phyloP scores from a whole-genome alignment of 2,329 filamentous ascomycete genomes.

The Daldinia eschscholtzii region DNA sequence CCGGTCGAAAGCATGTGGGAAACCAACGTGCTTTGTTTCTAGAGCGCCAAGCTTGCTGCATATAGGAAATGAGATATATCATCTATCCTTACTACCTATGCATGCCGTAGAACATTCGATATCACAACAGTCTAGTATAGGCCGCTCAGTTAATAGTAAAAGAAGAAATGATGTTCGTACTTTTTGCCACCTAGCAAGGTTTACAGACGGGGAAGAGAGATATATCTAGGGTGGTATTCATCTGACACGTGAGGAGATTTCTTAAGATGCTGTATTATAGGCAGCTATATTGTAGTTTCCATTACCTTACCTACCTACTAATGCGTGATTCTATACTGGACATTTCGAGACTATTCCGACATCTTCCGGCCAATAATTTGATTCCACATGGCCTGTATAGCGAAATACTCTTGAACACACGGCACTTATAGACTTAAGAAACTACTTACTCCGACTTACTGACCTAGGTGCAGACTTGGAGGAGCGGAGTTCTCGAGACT shows the following conservation, averaged over 20 bases:
- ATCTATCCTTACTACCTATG: conserved; percentile 19
- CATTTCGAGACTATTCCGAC: conserved; percentile 16
- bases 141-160: conserved; percentile 1
- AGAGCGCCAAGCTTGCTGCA: conserved; percentile 2
- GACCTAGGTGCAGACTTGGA: conserved; percentile 8
- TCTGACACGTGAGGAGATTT: conserved; percentile 17
- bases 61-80: conserved; percentile 8
- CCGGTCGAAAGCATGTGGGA: conserved; percentile 12
- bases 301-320: conserved; percentile 1
- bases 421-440: conserved; percentile 3
- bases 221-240: conserved; percentile 23
- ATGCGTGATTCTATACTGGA: conserved; percentile 13
- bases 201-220: background rate
- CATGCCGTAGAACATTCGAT: conserved; percentile 13
- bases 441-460: background rate
- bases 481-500: conserved; percentile 22
- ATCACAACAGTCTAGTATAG: conserved; percentile 2
- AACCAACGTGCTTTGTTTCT: conserved; percentile 13
- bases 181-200: conserved; percentile 11
- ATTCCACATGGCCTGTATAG: conserved; percentile 22
- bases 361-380: conserved; percentile 20
- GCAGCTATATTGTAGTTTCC: conserved; percentile 11
- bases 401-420: conserved; percentile 8
- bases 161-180: background rate
- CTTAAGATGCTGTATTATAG: conserved; percentile 11